A percentile compares a stretch with the other conserved stretches of the same genome.
These are phyloP conservation scores for Cynanchum wilfordii DNA, from an alignment of 257 asterid species.

Conservation along the genomic window DNA sequence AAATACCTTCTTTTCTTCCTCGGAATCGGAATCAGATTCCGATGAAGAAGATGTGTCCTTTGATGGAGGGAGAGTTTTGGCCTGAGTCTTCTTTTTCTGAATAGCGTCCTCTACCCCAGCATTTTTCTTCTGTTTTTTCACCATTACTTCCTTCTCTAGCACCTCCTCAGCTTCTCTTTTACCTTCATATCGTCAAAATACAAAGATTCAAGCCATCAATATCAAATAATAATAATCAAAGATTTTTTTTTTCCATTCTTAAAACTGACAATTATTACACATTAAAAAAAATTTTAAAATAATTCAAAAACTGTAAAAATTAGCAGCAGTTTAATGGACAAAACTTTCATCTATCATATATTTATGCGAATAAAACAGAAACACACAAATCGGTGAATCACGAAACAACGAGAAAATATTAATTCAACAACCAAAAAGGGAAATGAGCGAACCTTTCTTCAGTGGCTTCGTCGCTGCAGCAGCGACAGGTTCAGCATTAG, in stretches of 20 bases:
- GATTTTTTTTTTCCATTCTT: too few species aligned
- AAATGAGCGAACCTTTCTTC: constrained; percentile 46
- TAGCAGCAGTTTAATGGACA: neutral
- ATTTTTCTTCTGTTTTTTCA: constrained; percentile 38
- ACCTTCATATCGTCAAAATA: constrained; percentile 12
- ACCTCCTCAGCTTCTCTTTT: constrained; percentile 44
- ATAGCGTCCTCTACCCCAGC: constrained; percentile 21
- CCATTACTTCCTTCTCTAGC: constrained; percentile 27
- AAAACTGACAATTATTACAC: neutral
- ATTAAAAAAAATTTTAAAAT: too few species aligned
- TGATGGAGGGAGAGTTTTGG: constrained; percentile 11
- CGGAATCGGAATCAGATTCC: constrained; percentile 12
- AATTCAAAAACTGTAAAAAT: neutral
- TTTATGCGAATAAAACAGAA: neutral
- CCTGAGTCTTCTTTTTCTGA: constrained; percentile 29
- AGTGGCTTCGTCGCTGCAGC: constrained; percentile 29
- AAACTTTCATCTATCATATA: neutral
- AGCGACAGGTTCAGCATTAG: constrained; percentile 26
- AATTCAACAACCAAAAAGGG: neutral
- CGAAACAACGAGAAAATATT: neutral
- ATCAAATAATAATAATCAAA: neutral
- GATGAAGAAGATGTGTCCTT: constrained; percentile 32
- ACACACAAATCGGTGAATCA: neutral
- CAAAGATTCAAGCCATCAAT: neutral
- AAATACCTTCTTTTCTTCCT: constrained; percentile 29